These are phyloP conservation scores for Beauveria sp. DNA, from an alignment of 2,329 filamentous ascomycete genomes.

Conservation along the genomic window DNA sequence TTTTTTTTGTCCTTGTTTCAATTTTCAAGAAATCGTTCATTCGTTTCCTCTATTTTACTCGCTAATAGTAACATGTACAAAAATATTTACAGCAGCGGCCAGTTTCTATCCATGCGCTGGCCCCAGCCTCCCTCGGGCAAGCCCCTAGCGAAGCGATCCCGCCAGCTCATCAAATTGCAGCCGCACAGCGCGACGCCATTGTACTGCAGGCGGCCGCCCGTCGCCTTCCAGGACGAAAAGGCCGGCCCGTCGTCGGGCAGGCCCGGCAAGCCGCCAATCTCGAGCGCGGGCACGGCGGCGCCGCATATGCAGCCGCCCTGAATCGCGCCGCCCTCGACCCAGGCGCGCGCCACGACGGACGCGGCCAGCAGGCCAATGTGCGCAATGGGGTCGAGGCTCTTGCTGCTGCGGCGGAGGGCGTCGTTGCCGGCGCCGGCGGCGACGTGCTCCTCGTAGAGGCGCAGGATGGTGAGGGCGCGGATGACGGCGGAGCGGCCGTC, in stretches of 20 bases:
- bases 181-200: constrained; percentile 3
- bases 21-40: not conserved
- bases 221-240: not conserved
- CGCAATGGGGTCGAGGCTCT: not conserved
- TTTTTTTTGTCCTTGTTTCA: too few relatives aligned
- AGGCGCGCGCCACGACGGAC: constrained; percentile 3
- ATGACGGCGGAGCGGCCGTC: constrained; percentile 4
- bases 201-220: constrained; percentile 1
- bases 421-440: not conserved
- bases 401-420: not conserved
- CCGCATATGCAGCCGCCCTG: constrained; percentile 1
- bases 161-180: constrained; percentile 5
- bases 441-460: constrained; percentile 4
- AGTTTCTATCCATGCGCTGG: constrained; percentile 6
- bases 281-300: not conserved
- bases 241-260: not conserved
- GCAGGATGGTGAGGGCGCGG: not conserved
- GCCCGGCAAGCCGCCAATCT: not conserved
- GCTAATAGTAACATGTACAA: not conserved
- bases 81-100: not conserved
- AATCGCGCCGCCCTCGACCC: not conserved
- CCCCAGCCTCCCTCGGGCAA: constrained; percentile 2
- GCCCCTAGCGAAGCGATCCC: not conserved
- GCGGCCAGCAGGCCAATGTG: constrained; percentile 1
- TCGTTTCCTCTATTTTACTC: not conserved